A percentile compares a stretch with the other conserved stretches of the same genome.
These are phyloP conservation scores for Climacium dendroides DNA, from an alignment of 225 moss, liverwort and hornwort genomes.

Conservation along the genomic window DNA sequence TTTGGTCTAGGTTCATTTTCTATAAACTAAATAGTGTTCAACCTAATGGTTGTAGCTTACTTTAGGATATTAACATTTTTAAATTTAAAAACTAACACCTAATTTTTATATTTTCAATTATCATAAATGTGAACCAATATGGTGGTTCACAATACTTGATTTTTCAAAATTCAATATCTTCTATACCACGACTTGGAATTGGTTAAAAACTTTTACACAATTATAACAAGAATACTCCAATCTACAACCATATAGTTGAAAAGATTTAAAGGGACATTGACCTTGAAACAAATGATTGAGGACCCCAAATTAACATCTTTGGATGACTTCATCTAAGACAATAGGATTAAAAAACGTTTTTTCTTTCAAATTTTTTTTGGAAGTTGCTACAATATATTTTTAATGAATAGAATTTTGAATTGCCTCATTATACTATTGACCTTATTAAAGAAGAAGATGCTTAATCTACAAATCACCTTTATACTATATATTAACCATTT, in stretches of 20 bases:
- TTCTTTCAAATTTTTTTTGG: not conserved
- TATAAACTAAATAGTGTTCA: too few relatives aligned
- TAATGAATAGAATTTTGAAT: not conserved
- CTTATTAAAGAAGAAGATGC: not conserved
- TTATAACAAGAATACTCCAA: not conserved
- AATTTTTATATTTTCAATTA: too few relatives aligned
- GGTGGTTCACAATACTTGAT: too few relatives aligned
- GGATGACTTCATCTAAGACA: not conserved
- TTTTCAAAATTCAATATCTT: not conserved
- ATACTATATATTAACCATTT: not conserved
- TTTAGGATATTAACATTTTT: too few relatives aligned
- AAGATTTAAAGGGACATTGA: not conserved
- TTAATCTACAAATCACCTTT: accelerated
- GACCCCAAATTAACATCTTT: not conserved
- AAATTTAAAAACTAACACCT: too few relatives aligned
- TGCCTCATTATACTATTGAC: not conserved
- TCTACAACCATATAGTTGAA: not conserved
- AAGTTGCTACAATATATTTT: not conserved
- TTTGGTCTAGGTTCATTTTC: too few relatives aligned
- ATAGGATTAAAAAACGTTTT: not conserved
- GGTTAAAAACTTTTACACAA: accelerated
- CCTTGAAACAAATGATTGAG: accelerated
- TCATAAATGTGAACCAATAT: too few relatives aligned
- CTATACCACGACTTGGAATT: accelerated
- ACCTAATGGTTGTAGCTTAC: too few relatives aligned